A percentile compares a stretch with the other conserved stretches of the same genome.
Evolutionary conservation across 202 grass and related monocot genomes (phyloP).

Genomic region (Saccharum hybrid): DNA sequence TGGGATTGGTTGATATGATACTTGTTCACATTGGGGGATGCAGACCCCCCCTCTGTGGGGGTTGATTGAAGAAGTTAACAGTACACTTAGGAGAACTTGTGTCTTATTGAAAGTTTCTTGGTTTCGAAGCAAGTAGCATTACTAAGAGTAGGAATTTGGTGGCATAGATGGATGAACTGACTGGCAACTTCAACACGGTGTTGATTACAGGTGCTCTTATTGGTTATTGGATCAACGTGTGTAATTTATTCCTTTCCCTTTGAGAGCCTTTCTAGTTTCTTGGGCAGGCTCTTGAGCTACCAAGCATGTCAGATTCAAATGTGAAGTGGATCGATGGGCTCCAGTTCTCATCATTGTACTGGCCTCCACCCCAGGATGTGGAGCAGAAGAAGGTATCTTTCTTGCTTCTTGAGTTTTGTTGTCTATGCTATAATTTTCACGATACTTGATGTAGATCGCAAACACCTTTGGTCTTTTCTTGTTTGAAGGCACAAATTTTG

Average conservation of each 20-base stretch:
- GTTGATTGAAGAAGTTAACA: constrained; percentile 42
- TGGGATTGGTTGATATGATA: constrained; percentile 54
- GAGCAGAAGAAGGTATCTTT: constrained; percentile 75
- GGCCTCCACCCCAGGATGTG: constrained; percentile 77
- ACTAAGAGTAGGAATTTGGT: constrained; percentile 48
- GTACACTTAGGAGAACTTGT: constrained; percentile 31
- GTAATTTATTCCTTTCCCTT: constrained; percentile 41
- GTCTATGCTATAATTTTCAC: constrained; percentile 7
- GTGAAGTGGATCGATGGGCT: constrained; percentile 89
- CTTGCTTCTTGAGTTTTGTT: constrained; percentile 22
- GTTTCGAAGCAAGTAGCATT: constrained; percentile 45
- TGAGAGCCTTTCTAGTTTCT: constrained; percentile 49
- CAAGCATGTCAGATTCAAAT: constrained; percentile 76
- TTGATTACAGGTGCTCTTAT: constrained; percentile 47
- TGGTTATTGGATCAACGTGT: constrained; percentile 44
- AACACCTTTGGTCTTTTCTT: constrained; percentile 19
- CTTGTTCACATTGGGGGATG: constrained; percentile 29
- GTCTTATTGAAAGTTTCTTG: constrained; percentile 39
- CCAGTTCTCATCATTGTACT: constrained; percentile 84
- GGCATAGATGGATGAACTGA: constrained; percentile 46
- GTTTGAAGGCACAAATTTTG: constrained; percentile 81
- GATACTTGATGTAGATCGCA: constrained; percentile 17
- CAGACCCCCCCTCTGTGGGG: constrained; percentile 27
- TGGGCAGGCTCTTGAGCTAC: constrained; percentile 59
- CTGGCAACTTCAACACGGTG: constrained; percentile 8